Evolutionary conservation across 1,284 basidiomycete species (phyloP).

Genomic region (Fomitopsis palustris): DNA sequence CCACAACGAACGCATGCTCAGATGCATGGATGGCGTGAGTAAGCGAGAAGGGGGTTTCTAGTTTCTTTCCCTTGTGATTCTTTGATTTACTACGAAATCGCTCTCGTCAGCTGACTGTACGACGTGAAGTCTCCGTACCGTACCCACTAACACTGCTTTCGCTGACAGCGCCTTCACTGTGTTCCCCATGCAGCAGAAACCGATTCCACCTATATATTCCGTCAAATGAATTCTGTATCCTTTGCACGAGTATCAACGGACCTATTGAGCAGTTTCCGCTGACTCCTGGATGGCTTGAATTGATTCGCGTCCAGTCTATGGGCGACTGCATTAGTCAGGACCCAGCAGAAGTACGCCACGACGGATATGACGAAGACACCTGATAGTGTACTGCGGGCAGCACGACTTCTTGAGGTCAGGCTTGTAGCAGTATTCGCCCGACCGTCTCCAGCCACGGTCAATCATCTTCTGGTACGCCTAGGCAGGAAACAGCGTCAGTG

Average conservation of each 20-base stretch:
- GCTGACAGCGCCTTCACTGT: conserved; percentile 24
- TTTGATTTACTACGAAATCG: background rate
- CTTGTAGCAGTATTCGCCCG: conserved; percentile 80
- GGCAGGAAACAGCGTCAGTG: background rate
- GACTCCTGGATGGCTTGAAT: conserved; percentile 79
- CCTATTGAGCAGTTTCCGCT: conserved; percentile 75
- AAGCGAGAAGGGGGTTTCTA: conserved; percentile 31
- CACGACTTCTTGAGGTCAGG: conserved; percentile 82
- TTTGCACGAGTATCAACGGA: conserved; percentile 20
- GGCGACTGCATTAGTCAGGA: background rate
- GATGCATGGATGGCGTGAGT: conserved; percentile 45
- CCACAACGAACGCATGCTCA: conserved; percentile 27
- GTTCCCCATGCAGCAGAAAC: conserved; percentile 53
- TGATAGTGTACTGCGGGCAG: conserved; percentile 93
- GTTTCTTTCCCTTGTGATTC: conserved; percentile 9
- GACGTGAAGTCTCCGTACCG: too few species aligned
- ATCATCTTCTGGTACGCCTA: conserved; percentile 80
- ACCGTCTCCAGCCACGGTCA: conserved; percentile 87
- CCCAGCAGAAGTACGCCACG: background rate
- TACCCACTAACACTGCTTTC: background rate
- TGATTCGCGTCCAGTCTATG: conserved; percentile 64
- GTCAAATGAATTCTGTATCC: background rate
- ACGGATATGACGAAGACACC: conserved; percentile 35
- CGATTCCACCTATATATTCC: conserved; percentile 65
- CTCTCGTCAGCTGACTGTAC: too few species aligned